These are phyloP conservation scores for Dendrobium catenatum DNA, from an alignment of 106 monocot species.

Conservation along the genomic window DNA sequence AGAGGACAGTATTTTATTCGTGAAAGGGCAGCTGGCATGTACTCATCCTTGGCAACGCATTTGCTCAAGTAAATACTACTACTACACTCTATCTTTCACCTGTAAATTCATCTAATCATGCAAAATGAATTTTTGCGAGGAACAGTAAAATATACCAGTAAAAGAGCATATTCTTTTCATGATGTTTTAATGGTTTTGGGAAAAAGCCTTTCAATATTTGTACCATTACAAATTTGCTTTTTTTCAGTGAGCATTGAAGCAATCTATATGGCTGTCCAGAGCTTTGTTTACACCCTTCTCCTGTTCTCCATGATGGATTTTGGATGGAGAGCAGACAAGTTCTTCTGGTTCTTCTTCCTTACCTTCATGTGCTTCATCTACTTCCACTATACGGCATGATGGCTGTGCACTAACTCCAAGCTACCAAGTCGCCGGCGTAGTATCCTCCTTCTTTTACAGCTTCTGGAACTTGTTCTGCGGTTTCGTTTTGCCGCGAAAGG, in stretches of 20 bases:
- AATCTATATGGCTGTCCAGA: slow-evolving; percentile 48
- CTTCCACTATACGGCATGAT: slow-evolving; percentile 85
- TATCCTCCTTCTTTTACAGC: slow-evolving; percentile 44
- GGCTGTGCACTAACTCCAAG: slow-evolving; percentile 58
- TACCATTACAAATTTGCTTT: too few relatives aligned
- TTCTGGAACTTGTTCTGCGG: slow-evolving; percentile 92
- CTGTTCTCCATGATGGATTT: slow-evolving; percentile 81
- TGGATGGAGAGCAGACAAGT: slow-evolving; percentile 51
- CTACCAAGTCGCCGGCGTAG: slow-evolving; percentile 41
- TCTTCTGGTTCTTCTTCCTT: slow-evolving; percentile 80
- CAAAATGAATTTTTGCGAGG: too few relatives aligned
- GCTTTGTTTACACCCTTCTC: slow-evolving; percentile 39
- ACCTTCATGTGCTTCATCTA: slow-evolving; percentile 50
- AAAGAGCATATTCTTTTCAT: background rate
- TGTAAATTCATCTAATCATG: background rate
- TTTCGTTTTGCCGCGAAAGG: slow-evolving; percentile 55
- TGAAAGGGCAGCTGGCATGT: slow-evolving; percentile 94
- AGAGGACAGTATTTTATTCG: slow-evolving; percentile 91
- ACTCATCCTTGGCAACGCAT: slow-evolving; percentile 75
- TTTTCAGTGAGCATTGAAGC: slow-evolving; percentile 58
- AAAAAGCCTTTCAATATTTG: background rate
- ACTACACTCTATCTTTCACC: background rate
- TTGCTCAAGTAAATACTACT: slow-evolving; percentile 62
- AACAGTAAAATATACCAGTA: too few relatives aligned
- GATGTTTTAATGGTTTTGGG: background rate